Evolutionary conservation across 164 flowering plant species (phyloP), one percentile per base, ranked within the genome.

Genomic region (Euptelea pleiosperma): DNA sequence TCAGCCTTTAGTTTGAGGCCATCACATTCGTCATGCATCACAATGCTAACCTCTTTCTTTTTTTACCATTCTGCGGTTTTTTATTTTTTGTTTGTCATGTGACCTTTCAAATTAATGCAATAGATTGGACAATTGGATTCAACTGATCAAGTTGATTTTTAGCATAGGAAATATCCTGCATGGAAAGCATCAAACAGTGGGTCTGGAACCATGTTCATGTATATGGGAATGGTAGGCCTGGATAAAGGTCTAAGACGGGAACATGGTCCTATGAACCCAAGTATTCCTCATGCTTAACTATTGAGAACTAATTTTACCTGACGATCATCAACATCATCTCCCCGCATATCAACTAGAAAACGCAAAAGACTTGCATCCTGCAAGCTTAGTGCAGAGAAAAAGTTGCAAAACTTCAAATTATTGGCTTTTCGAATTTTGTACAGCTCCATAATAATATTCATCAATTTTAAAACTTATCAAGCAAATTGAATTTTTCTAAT

Each of bases 321-420:
- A 35, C 81, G 79, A 60, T 85, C 96, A 76, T 90, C 94, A 57
- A 74, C 96, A 78, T 90, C 98, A 47, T 65, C 91, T 55, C 99
- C 99, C 24, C 97, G 82, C 97, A 93, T 90, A 74, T 93, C 99
- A 63, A 90, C 97, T 30, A 93, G 77, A 72, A 93, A 93, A 12
- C 97, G 86, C 72, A 93, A 70, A 47, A 90, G 89, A 74, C 99
- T 88, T 62, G 96, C 92, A 82, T 92, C 98, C 98, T 92, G 89
- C 72, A 74, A 73, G 66, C 61, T 19, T 35, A 42, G 22, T 64
- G 11, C 26, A 55, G 11, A 55, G 52, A 74, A 55, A 62, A 26
- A 65, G 34, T 45, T 49, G 53, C 48, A 65, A 56, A 50, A n/a
- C 46, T 49, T 37, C 48, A 40, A 40, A 65, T 47, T 24, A 52